Percentiles rank a stretch among this genome's conserved stretches.
phyloP scores from a whole-genome alignment of 371 early-diverging fungal species.

The Mortierella sp. region DNA sequence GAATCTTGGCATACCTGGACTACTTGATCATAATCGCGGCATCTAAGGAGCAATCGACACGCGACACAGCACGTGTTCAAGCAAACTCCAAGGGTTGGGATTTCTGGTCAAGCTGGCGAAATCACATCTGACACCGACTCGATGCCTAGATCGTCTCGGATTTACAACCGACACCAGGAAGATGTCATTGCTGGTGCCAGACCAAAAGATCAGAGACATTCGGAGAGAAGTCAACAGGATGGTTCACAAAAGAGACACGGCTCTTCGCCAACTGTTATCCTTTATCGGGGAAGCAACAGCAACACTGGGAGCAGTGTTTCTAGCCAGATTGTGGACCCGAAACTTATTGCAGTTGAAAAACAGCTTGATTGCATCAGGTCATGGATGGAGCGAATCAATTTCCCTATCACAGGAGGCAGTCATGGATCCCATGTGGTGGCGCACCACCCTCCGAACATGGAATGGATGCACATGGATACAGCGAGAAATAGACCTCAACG shows the following conservation, averaged over 20 bases:
- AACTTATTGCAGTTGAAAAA: no score
- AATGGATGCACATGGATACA: no score
- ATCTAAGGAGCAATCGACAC: constrained; percentile 9
- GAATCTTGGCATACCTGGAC: constrained; percentile 59
- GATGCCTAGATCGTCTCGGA: constrained; percentile 47
- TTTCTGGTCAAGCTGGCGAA: constrained; percentile 48
- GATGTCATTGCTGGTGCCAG: constrained; percentile 40
- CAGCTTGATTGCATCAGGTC: no score
- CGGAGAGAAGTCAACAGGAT: constrained; percentile 21
- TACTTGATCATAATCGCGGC: constrained; percentile 28
- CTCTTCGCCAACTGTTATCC: neutral
- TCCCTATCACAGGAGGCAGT: no score
- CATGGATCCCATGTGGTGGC: no score
- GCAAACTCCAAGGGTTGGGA: no score
- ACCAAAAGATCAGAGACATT: constrained; percentile 31
- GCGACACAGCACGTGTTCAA: no score
- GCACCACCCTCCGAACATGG: no score
- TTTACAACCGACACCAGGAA: constrained; percentile 32
- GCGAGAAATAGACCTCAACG: neutral
- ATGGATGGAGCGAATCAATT: no score
- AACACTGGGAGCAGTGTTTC: constrained; percentile 10
- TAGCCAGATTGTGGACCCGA: no score
- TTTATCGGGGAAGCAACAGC: constrained; percentile 6
- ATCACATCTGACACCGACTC: constrained; percentile 39
- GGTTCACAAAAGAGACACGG: neutral